These are phyloP conservation scores for Diaporthe aspalathi DNA, from an alignment of 2,329 filamentous ascomycete genomes.

Conservation along the genomic window DNA sequence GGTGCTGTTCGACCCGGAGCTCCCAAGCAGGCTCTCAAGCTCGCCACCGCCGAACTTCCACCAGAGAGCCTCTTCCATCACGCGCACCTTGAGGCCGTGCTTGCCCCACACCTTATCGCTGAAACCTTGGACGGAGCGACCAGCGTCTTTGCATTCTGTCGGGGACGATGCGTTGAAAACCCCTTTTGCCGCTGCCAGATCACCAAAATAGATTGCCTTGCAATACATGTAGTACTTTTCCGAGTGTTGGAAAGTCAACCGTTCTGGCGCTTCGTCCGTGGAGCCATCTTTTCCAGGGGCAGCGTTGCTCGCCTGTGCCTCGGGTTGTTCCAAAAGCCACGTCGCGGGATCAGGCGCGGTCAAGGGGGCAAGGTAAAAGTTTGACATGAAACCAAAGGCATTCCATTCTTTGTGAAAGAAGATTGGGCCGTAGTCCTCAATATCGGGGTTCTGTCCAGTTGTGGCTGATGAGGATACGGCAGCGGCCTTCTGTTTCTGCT, in stretches of 20 bases:
- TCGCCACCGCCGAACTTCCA: constrained; percentile 20
- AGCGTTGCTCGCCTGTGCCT: background rate
- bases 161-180: background rate
- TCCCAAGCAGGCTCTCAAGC: background rate
- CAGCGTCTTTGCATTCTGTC: constrained; percentile 13
- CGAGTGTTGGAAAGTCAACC: constrained; percentile 8
- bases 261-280: too few relatives aligned
- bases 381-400: constrained; percentile 32
- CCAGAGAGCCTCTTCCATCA: constrained; percentile 23
- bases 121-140: constrained; percentile 3
- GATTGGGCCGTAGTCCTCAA: background rate
- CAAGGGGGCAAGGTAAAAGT: background rate
- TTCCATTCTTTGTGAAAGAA: constrained; percentile 26
- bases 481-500: background rate
- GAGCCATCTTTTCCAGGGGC: background rate
- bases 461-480: too few relatives aligned
- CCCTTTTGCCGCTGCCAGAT: background rate
- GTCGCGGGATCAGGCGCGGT: constrained; percentile 1
- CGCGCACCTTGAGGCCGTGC: background rate
- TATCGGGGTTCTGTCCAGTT: background rate
- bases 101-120: constrained; percentile 11
- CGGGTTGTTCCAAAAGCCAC: background rate
- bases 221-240: constrained; percentile 32
- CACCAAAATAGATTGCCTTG: constrained; percentile 9
- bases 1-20: rapidly evolving